Conservation (phyloP, 1,284 basidiomycete genomes). For the Ceratobasidium sp. region DNA sequence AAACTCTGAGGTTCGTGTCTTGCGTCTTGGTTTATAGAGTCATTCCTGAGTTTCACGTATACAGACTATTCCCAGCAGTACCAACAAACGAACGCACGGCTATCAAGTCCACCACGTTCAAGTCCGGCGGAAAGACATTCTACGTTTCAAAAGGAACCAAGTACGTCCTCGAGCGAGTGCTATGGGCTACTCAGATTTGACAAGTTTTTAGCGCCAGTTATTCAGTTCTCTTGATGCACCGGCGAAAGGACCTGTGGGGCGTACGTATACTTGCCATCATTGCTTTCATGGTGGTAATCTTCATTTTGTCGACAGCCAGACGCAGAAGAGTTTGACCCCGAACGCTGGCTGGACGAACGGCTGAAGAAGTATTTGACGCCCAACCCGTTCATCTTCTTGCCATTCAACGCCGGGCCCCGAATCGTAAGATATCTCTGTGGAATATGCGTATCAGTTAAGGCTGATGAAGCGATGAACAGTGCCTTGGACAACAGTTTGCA, state of each 20-base stretch:
- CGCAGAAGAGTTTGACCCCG: constrained; percentile 63
- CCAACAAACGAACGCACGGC: constrained; percentile 63
- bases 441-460: background rate
- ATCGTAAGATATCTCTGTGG: too few species aligned
- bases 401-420: constrained; percentile 61
- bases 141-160: constrained; percentile 29
- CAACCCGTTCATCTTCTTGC: constrained; percentile 67
- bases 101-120: constrained; percentile 9
- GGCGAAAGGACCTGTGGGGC: constrained; percentile 61
- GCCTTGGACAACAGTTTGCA: constrained; percentile 63
- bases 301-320: too few species aligned
- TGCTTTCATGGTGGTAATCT: too few species aligned
- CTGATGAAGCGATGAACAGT: constrained; percentile 44
- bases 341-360: constrained; percentile 65
- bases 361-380: constrained; percentile 59
- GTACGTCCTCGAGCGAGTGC: constrained; percentile 9
- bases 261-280: constrained; percentile 8
- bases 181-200: too few species aligned
- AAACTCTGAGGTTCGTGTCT: constrained; percentile 59
- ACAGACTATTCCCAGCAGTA: constrained; percentile 71
- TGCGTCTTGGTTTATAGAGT: too few species aligned
- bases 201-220: constrained; percentile 40
- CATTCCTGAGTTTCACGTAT: background rate
- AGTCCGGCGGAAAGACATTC: constrained; percentile 34
- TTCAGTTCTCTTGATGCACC: constrained; percentile 25